Base-by-base conservation (phyloP, 2,329 filamentous ascomycete species). In the Penicillium rolfsii region DNA sequence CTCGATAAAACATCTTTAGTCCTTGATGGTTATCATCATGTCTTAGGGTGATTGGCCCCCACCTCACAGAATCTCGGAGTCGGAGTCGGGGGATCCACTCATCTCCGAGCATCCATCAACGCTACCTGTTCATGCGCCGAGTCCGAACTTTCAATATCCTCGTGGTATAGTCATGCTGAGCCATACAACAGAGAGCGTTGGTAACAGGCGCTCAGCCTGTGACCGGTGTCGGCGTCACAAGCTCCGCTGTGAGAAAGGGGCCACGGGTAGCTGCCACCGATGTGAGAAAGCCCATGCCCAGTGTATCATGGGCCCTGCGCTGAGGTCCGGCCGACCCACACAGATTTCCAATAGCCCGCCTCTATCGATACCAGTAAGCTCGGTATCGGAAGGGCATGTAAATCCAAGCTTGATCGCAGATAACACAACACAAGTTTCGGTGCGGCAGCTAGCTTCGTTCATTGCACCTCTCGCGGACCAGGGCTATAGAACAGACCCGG, bases 171-270 rank as follows among this genome's bases (percentile, higher is more conserved):
- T 26, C 43, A 46, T 46, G 43, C 24, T 46, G 43, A 46, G 16
- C 26, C 43, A 46, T 28, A 28, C 43, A 24, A 2, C 43, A 14
- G 43, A 57, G 22, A 52, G 16, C 24, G 6, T 57, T n/a, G 55
- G 55, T 26, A 57, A 57, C 26, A 46, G 46, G 16, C 45, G 55
- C 11, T 57, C 55, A 14, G 55, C 55, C 6, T 57, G 55, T 49
- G 55, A 57, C 38, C 45, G 55, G 28, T 57, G 55, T 28, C 49
- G 55, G 26, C 45, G 46, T 11, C 55, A 57, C 36, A 57, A 57
- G 33, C 55, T 57, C 16, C 55, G 55, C n/a, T 57, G 55, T 26
- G 55, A 57, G 26, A 48, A 40, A 35, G 55, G 55, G 5, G 24
- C 43, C 43, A 30, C 55, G 6, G n/a, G 16, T 26, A 46, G 46